These are phyloP conservation scores for Pterocarpus santalinus DNA, from an alignment of 306 rosid genomes.

Conservation along the genomic window DNA sequence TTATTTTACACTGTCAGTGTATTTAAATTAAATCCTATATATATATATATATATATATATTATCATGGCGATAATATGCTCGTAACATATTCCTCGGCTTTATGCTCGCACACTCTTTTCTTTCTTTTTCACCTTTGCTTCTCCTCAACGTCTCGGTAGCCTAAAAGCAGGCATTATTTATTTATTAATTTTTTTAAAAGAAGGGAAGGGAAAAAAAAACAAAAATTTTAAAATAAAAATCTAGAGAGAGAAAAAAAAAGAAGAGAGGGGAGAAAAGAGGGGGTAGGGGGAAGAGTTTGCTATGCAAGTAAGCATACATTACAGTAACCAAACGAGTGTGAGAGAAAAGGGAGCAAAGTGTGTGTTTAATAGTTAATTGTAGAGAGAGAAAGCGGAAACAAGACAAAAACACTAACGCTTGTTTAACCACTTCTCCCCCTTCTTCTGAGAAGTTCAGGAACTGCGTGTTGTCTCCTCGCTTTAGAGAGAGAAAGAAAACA, in stretches of 20 bases:
- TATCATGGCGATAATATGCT: slow-evolving; percentile 35
- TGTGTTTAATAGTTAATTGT: slow-evolving; percentile 33
- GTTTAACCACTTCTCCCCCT: slow-evolving; percentile 36
- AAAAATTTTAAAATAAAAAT: too few relatives aligned
- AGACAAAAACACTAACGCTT: slow-evolving; percentile 42
- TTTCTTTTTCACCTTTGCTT: slow-evolving; percentile 73
- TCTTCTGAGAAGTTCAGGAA: not conserved
- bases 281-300: not conserved
- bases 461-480: not conserved
- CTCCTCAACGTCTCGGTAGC: slow-evolving; percentile 86
- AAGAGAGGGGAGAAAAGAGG: too few relatives aligned
- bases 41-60: too few relatives aligned
- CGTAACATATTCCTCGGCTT: slow-evolving; percentile 44
- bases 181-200: too few relatives aligned
- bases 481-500: too few relatives aligned
- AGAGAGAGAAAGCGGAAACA: slow-evolving; percentile 31
- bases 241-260: too few relatives aligned
- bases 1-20: too few relatives aligned
- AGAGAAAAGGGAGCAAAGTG: slow-evolving; percentile 17
- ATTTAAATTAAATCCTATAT: too few relatives aligned
- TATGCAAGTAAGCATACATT: not conserved
- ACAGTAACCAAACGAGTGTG: not conserved
- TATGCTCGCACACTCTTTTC: slow-evolving; percentile 36
- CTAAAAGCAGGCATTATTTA: slow-evolving; percentile 42
- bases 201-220: too few relatives aligned